Base-by-base conservation (phyloP, 2,329 filamentous ascomycete genomes). In the Ophiostoma sp. region DNA sequence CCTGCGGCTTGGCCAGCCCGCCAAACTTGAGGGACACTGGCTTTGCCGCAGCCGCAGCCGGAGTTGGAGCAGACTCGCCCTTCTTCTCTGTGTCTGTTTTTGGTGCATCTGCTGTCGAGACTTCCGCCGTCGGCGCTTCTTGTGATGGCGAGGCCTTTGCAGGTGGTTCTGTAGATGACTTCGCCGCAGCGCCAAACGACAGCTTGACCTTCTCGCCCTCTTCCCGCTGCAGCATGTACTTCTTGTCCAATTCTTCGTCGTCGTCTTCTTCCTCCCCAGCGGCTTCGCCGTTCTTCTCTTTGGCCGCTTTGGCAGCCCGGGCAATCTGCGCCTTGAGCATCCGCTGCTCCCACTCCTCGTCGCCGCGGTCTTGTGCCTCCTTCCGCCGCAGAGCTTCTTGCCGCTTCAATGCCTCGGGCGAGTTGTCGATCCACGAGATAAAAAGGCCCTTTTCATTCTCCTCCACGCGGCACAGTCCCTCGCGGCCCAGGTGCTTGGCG, bases 351-450 rank as follows among this genome's bases (percentile, higher is more conserved):
- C 93, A 81, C 80, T 96, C 92, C 78, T 98, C 94, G 75, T 97
- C 94, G 1, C 93, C 93, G 75, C 91, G 92, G 76, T 97, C 94
- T 79, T 94, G 89, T 70, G 91, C 86, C 78, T 97, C 94, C 79
- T 93, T 94, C 77, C 90, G 89, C 74, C 89, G 83, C 67, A 97
- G 84, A 35, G 92, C 92, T 74, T 97, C 94, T 73, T 92, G 87
- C 68, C 94, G 83, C 75, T 87, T 84, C 73, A 98, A 80, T 1
- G 93, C 92, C 70, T 97, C 94, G 0, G 93, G 92, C 48, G 90
- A 94, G 75, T 94, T 93, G 77, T 99, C 94, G 71, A 97, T 89
- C 92, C 94, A 99, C 1, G 90, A 85, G 69, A 99, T 89, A 76
- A 93, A 90, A 57, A 98, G 76, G 0, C 92, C 95, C 78, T 97